Base-by-base conservation (phyloP, 805 yeast species). In the Zygosaccharomyces pseudorouxii region DNA sequence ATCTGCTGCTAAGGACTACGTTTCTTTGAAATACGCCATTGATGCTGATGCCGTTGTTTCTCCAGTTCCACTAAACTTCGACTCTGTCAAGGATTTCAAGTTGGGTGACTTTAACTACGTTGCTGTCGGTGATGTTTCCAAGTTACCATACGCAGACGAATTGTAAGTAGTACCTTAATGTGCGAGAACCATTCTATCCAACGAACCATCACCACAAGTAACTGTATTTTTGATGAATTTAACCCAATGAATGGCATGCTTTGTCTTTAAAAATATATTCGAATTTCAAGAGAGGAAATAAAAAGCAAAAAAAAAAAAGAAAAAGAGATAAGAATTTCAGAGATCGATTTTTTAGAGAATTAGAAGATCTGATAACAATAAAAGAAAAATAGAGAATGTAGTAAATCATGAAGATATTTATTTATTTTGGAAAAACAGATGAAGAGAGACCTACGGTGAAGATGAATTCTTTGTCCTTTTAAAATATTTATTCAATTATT, bases 81-180 rank as follows among this genome's bases (percentile, higher is more conserved):
- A 70, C 29, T 55, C 69, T 20, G 75, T 71, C 46, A 70, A 72
- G 53, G 56, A 63, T 51, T 74, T 65, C 67, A 74, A 78, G 63
- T 60, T 85, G 52, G 77, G 76, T 55, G 81, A 81, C 64, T 83
- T 82, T 75, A 89, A 84, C 75, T 83, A 86, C 65, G 93, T 84
- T 56, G 97, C 93, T 55, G 83, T 88, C 54, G 99, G 98, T 72
- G 84, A 89, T 70, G 81, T 84, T 53, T 84, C 82, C 65, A 81
- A 80, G 57, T 81, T 92, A 73, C 97, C 99, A 64, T 86, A 76
- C 70, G 84, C 85, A 62, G 89, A 86, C 70, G 97, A 93, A 75
- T 83, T 92, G 72, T 86, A 85, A 69, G 27, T 33, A 25, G 30
- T 40, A 45, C 19, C 10, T 18, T 45, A 41, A 29, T 11, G 14